These are phyloP conservation scores for Hordeum pubiflorum DNA, from an alignment of 202 grass and related monocot species.

Conservation along the genomic window DNA sequence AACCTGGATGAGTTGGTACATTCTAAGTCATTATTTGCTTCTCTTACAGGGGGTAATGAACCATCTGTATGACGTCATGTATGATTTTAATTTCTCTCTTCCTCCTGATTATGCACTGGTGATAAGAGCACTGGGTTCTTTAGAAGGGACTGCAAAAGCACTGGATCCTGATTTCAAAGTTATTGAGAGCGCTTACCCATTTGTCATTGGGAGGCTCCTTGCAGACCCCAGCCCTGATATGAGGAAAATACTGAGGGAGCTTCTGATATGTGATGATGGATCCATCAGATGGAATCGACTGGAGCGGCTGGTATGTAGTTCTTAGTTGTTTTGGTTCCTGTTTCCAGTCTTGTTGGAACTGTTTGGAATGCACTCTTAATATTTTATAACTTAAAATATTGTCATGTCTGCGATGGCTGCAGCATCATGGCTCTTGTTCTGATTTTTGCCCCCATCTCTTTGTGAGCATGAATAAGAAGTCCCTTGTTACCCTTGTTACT, in stretches of 20 bases:
- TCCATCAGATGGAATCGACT: slow-evolving; percentile 91
- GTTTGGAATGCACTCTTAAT: not conserved
- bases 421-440: not conserved
- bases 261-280: slow-evolving; percentile 75
- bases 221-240: slow-evolving; percentile 89
- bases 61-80: slow-evolving; percentile 85
- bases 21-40: slow-evolving; percentile 14
- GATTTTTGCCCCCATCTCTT: not conserved
- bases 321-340: slow-evolving; percentile 1
- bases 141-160: slow-evolving; percentile 96
- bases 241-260: slow-evolving; percentile 83
- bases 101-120: slow-evolving; percentile 92
- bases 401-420: not conserved
- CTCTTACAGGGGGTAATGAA: slow-evolving; percentile 66
- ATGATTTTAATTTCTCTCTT: slow-evolving; percentile 90
- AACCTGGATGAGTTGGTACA: not conserved
- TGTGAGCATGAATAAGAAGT: not conserved
- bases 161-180: slow-evolving; percentile 93
- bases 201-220: slow-evolving; percentile 85
- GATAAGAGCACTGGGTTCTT: slow-evolving; percentile 80
- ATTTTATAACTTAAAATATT: not conserved
- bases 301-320: slow-evolving; percentile 57
- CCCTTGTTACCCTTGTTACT: not conserved
- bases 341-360: not conserved
- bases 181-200: slow-evolving; percentile 90